Evolutionary conservation across 371 early-diverging fungal genomes (phyloP).

Genomic region (Catenaria anguillulae): DNA sequence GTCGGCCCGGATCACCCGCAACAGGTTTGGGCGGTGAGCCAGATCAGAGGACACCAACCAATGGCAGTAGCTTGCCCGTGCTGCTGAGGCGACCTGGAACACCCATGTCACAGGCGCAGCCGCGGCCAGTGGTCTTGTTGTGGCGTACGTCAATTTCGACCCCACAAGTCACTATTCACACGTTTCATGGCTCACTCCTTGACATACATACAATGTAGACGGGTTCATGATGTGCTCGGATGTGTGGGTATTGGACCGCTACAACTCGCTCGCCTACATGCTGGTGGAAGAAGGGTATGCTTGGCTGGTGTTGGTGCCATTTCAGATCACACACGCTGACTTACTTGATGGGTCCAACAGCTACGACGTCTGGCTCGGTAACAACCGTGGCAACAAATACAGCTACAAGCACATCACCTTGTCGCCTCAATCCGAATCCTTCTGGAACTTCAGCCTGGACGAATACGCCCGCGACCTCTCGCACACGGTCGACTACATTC

Average conservation of each 20-base stretch:
- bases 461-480: conserved; percentile 83
- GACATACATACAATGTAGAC: no score
- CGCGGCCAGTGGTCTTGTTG: background rate
- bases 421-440: conserved; percentile 48
- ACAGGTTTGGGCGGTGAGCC: no score
- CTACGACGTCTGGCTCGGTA: conserved; percentile 95
- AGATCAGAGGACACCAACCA: no score
- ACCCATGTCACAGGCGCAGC: no score
- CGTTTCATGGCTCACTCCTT: no score
- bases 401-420: conserved; percentile 61
- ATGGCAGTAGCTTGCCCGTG: no score
- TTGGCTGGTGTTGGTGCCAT: no score
- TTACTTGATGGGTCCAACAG: conserved; percentile 6
- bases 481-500: conserved; percentile 67
- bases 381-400: conserved; percentile 93
- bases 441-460: conserved; percentile 92
- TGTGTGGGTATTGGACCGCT: conserved; percentile 63
- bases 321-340: no score
- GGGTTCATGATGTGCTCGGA: conserved; percentile 90
- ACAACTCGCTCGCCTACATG: conserved; percentile 48
- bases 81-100: no score
- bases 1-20: no score
- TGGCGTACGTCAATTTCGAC: background rate
- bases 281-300: conserved; percentile 52
- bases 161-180: no score